These are phyloP conservation scores for Clavulina sp. DNA, from an alignment of 768 basidiomycete species.

Conservation along the genomic window DNA sequence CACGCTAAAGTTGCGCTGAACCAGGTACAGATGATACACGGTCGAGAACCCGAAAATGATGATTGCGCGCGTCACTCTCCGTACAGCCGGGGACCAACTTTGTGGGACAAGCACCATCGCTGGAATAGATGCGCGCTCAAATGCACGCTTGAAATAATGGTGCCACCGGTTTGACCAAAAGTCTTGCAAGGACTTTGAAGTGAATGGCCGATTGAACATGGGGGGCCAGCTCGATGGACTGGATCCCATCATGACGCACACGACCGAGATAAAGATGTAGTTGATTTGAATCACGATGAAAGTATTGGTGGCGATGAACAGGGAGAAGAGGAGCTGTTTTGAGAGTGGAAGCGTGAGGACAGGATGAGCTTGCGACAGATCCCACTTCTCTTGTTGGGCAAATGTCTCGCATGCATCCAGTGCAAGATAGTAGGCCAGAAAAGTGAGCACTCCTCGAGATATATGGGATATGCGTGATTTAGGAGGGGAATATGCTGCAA, in stretches of 20 bases:
- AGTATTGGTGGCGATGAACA: background rate
- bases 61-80: background rate
- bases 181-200: constrained; percentile 7
- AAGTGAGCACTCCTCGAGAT: too few species aligned
- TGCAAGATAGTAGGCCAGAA: too few species aligned
- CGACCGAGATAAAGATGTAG: background rate
- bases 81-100: background rate
- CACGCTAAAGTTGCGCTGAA: constrained; percentile 4
- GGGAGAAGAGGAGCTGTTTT: constrained; percentile 4
- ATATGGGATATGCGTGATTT: too few species aligned
- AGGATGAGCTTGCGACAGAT: background rate
- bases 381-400: background rate
- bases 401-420: too few species aligned
- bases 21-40: constrained; percentile 6
- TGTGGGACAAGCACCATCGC: background rate
- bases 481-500: too few species aligned
- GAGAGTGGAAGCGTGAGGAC: constrained; percentile 6
- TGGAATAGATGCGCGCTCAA: constrained; percentile 2
- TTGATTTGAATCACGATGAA: background rate
- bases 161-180: constrained; percentile 10
- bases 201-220: constrained; percentile 5
- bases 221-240: constrained; percentile 6
- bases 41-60: constrained; percentile 8
- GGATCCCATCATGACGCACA: background rate
- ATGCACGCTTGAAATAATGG: constrained; percentile 6